Evolutionary conservation across 2,329 filamentous ascomycete species (phyloP).

Genomic region (Myriosclerotinia duriaeana): DNA sequence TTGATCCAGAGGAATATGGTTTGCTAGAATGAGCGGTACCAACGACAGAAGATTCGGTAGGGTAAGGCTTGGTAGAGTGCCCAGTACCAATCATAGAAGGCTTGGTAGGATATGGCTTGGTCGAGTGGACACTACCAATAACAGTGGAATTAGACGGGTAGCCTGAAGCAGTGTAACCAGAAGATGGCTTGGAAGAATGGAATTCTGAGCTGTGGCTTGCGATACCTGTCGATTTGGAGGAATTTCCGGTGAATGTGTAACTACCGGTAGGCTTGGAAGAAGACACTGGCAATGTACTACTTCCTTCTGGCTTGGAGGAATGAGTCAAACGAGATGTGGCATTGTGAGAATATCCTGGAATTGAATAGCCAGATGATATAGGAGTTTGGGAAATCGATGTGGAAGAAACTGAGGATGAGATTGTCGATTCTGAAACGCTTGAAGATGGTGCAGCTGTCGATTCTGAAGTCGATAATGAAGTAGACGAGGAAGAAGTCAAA

Average conservation of each 20-base stretch:
- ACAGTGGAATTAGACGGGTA: neutral
- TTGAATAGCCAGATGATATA: slow-evolving; percentile 1
- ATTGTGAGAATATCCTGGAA: slow-evolving; percentile 3
- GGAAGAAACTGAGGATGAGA: neutral
- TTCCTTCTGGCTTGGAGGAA: slow-evolving; percentile 3
- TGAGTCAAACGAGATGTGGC: neutral
- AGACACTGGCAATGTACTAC: neutral
- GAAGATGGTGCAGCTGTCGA: neutral
- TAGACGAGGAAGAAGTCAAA: neutral
- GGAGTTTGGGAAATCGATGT: neutral
- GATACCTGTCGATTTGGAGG: neutral
- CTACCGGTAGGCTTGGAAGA: slow-evolving; percentile 2
- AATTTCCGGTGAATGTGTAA: neutral
- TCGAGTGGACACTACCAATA: neutral
- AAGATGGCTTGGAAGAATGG: slow-evolving; percentile 4
- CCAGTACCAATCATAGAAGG: neutral
- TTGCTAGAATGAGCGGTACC: slow-evolving; percentile 7
- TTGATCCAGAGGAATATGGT: neutral
- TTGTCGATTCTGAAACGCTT: neutral
- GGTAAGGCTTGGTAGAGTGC: neutral
- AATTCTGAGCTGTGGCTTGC: neutral
- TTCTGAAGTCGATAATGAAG: neutral
- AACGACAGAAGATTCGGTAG: neutral
- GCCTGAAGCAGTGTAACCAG: slow-evolving; percentile 15
- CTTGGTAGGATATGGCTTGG: slow-evolving; percentile 3